Evolutionary conservation across 768 basidiomycete species (phyloP).

Genomic region (Cystofilobasidium macerans): DNA sequence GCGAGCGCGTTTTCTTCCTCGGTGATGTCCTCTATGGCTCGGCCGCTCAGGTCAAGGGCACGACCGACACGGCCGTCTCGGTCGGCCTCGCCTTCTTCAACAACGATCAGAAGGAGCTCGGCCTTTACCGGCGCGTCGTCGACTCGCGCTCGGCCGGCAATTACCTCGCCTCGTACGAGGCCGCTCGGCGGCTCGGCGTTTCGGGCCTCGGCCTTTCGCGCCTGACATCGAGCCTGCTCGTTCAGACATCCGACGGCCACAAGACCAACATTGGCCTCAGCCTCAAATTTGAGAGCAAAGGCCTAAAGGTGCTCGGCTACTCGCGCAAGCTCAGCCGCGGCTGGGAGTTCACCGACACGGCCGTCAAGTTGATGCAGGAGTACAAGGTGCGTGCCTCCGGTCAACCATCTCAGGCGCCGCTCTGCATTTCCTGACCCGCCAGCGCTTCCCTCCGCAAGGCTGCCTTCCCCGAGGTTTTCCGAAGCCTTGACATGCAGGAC

Average conservation of each 20-base stretch:
- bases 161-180: conserved; percentile 71
- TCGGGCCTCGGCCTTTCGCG: conserved; percentile 70
- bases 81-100: conserved; percentile 89
- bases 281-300: conserved; percentile 91
- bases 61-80: conserved; percentile 58
- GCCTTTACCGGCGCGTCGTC: conserved; percentile 63
- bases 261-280: conserved; percentile 87
- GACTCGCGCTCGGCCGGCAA: conserved; percentile 43
- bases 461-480: conserved; percentile 75
- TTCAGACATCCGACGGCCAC: conserved; percentile 58
- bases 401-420: neutral
- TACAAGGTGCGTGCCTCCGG: conserved; percentile 52
- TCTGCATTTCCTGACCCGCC: neutral
- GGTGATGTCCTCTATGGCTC: conserved; percentile 93
- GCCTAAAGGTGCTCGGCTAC: conserved; percentile 84
- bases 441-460: neutral
- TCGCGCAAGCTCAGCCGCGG: conserved; percentile 66
- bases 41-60: conserved; percentile 73
- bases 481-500: conserved; percentile 58
- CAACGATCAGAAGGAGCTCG: conserved; percentile 65
- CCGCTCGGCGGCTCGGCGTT: conserved; percentile 60
- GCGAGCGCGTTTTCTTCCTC: conserved; percentile 87
- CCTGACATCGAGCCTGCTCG: conserved; percentile 89
- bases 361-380: conserved; percentile 64
- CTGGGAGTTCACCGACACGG: conserved; percentile 91